Evolutionary conservation across 306 rosid species (phyloP), one percentile per base, ranked within the genome.

Genomic region (Vicia faba): DNA sequence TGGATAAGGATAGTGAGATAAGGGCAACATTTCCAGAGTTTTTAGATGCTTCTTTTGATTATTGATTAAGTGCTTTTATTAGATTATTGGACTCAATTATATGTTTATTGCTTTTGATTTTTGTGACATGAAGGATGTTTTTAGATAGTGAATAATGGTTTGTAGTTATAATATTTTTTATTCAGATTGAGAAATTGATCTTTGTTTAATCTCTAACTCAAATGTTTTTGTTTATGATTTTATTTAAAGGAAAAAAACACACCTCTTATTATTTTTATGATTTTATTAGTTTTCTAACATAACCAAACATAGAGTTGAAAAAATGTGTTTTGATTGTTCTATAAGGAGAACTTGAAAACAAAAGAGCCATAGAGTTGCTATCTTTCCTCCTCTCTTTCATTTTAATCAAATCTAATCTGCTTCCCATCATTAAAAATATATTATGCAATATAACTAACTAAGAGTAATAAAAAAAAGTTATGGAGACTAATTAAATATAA

Each of bases 1-100:
- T 93, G 88, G 91, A 83, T 35, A 86, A 72, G 44, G 98, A 93
- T 46, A 83, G 68, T 78, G 91, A 93, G 68, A 84, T 93, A 38
- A 74, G 78, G 70, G 84, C 84, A 6, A 80, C 83, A 38, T 93
- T 93, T 64, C 98, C 98, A 9, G 83, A 87, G 40, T 50, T 93
- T 46, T 82, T 86, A 58, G 93, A 86, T 71, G 88, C 36, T 39
- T 80, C 86, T 82, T 84, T 82, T 67, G 93, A 88, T 68, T 87
- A 79, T 61, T 68, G 84, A 79, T 61, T 85, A 63, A 26, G 13
- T 69, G 25, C 2, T 68, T 59, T 6, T 13, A 38, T 60, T 2
- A 26, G 43, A 31, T 56, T 8, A n/a, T 13, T 50, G 11, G 57
- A 50, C n/a, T 19, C n/a, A 3, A 18, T 49, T 49, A 16, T 9